These are phyloP conservation scores for Termitomyces heimii DNA, from an alignment of 768 basidiomycete genomes.

Conservation along the genomic window DNA sequence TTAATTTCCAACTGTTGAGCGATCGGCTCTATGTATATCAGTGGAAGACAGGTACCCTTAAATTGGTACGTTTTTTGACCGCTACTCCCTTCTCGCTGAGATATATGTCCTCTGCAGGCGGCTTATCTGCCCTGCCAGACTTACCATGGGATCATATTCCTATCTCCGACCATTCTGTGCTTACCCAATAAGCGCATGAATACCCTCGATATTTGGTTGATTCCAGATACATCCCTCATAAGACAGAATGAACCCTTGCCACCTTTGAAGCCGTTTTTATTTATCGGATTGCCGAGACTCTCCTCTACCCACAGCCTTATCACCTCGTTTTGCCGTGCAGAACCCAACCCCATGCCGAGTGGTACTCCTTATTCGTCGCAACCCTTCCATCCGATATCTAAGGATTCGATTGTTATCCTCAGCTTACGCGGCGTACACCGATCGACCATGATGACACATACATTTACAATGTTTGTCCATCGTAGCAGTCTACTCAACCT, in stretches of 20 bases:
- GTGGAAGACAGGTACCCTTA: conserved; percentile 9
- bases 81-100: neutral
- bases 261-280: neutral
- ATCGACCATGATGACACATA: neutral
- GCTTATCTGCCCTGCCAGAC: neutral
- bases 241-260: neutral
- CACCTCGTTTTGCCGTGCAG: neutral
- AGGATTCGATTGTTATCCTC: neutral
- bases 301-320: neutral
- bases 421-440: neutral
- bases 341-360: neutral
- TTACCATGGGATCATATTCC: neutral
- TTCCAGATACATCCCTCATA: neutral
- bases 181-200: neutral
- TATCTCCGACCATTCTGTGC: neutral
- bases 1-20: neutral
- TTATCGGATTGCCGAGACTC: neutral
- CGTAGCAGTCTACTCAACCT: neutral
- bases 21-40: conserved; percentile 10
- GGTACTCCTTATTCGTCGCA: neutral
- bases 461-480: neutral
- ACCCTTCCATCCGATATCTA: neutral
- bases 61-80: conserved; percentile 1
- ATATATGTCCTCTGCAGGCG: neutral
- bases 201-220: conserved; percentile 1